Conservation (phyloP, 2,329 filamentous ascomycete genomes). For the Ophiostoma triangulosporum region DNA sequence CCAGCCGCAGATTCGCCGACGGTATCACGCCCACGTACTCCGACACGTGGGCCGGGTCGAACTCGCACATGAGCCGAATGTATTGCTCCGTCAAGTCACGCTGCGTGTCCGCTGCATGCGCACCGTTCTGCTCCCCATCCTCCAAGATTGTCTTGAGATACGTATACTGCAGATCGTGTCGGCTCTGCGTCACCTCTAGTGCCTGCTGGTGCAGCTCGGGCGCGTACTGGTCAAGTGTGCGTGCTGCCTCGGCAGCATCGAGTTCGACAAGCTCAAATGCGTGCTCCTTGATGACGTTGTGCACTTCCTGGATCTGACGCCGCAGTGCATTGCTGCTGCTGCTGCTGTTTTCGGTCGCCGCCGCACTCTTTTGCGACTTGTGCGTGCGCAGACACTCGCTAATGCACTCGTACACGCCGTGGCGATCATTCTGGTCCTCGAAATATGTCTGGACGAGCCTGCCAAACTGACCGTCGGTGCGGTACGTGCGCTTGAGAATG, state of each 20-base stretch:
- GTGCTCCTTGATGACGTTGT: conserved; percentile 50
- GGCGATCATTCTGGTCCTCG: conserved; percentile 65
- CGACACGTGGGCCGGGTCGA: conserved; percentile 68
- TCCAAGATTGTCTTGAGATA: conserved; percentile 70
- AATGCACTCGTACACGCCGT: conserved; percentile 67
- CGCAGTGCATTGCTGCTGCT: conserved; percentile 27
- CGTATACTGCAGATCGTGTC: conserved; percentile 53
- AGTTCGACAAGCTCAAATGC: conserved; percentile 53
- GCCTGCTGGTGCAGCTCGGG: conserved; percentile 53
- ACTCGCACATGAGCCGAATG: conserved; percentile 80
- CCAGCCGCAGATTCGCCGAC: conserved; percentile 63
- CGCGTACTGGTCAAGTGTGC: conserved; percentile 47
- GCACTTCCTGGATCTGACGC: conserved; percentile 61
- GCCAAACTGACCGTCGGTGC: conserved; percentile 63
- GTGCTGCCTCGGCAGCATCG: conserved; percentile 51
- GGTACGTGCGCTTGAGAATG: conserved; percentile 82
- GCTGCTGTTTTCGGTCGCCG: not conserved
- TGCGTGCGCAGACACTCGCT: conserved; percentile 47
- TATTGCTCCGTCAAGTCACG: conserved; percentile 67
- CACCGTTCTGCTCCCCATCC: conserved; percentile 19
- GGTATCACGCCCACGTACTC: conserved; percentile 67
- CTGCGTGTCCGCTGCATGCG: conserved; percentile 8
- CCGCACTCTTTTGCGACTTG: not conserved
- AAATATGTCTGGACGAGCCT: conserved; percentile 71
- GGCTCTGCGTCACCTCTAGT: conserved; percentile 46